phyloP scores from a whole-genome alignment of 495 filamentous ascomycete genomes.

The Coniosporium apollinis region DNA sequence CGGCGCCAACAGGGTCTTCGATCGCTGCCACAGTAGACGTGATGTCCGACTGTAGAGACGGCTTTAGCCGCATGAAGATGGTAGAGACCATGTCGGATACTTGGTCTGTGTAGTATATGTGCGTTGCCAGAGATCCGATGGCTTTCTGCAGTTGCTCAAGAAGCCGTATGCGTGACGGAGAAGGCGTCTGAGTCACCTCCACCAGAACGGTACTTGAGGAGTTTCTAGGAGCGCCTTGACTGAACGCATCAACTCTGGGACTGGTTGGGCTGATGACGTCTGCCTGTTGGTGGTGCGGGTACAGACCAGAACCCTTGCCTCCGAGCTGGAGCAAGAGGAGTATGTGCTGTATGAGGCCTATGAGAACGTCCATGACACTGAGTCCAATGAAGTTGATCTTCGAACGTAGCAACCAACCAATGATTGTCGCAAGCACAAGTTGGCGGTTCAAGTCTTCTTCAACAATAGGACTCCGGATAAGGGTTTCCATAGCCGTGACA shows the following conservation, averaged over 20 bases:
- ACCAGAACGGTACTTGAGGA: constrained; percentile 8
- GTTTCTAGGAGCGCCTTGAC: constrained; percentile 4
- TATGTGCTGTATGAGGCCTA: constrained; percentile 66
- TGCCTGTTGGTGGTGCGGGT: constrained; percentile 17
- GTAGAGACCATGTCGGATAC: constrained; percentile 78
- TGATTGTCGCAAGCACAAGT: constrained; percentile 52
- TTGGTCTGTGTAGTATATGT: constrained; percentile 89
- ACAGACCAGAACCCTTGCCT: constrained; percentile 27
- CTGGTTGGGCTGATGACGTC: constrained; percentile 4
- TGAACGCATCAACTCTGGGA: not conserved
- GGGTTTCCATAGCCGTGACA: constrained; percentile 56
- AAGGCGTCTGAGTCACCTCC: constrained; percentile 24
- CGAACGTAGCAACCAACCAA: constrained; percentile 66
- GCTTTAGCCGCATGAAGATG: constrained; percentile 59
- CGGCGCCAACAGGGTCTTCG: constrained; percentile 20
- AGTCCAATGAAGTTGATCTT: constrained; percentile 84
- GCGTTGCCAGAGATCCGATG: constrained; percentile 74
- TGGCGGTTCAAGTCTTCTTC: constrained; percentile 53
- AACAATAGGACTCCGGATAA: constrained; percentile 43
- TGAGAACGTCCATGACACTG: constrained; percentile 79
- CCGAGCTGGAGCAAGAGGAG: constrained; percentile 52
- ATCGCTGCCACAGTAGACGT: constrained; percentile 22
- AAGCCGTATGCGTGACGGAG: constrained; percentile 33
- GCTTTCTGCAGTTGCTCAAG: constrained; percentile 52
- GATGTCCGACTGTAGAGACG: constrained; percentile 29